phyloP scores from a whole-genome alignment of 2,329 filamentous ascomycete species.

The Apiospora malaysiana region DNA sequence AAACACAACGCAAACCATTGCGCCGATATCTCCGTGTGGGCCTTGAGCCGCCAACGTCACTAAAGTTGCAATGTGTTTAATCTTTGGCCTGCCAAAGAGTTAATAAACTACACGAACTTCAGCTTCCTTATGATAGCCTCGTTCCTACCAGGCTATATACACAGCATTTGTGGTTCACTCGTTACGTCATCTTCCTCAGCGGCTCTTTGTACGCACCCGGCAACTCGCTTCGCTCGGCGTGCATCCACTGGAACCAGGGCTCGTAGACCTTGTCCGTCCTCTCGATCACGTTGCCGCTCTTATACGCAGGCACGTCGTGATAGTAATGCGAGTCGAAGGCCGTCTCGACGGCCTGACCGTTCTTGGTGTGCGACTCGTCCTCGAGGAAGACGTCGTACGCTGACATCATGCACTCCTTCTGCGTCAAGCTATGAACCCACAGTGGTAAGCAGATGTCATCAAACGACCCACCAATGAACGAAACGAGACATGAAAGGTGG shows the following conservation, averaged over 20 bases:
- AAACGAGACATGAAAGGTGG: background rate
- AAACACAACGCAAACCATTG: too few species aligned
- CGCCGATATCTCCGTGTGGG: too few species aligned
- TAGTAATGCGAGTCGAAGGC: slow-evolving; percentile 26
- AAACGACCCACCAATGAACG: background rate
- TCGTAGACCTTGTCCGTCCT: slow-evolving; percentile 31
- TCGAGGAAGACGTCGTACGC: slow-evolving; percentile 29
- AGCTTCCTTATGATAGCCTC: too few species aligned
- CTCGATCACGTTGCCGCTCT: slow-evolving; percentile 27
- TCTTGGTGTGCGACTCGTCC: slow-evolving; percentile 26
- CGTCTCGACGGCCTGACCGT: slow-evolving; percentile 28
- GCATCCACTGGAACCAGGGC: slow-evolving; percentile 32
- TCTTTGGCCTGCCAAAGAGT: too few species aligned
- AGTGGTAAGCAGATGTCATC: background rate
- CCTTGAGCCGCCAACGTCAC: too few species aligned
- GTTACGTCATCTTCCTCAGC: background rate
- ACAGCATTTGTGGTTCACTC: background rate
- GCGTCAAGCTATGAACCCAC: slow-evolving; percentile 22
- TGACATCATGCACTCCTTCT: slow-evolving; percentile 24
- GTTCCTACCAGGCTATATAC: too few species aligned
- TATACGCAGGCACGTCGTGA: slow-evolving; percentile 27
- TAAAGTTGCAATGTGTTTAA: too few species aligned
- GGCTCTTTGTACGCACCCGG: slow-evolving; percentile 7
- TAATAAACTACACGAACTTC: too few species aligned
- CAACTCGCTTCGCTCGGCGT: slow-evolving; percentile 29